Evolutionary conservation across 2,329 filamentous ascomycete species (phyloP), one percentile per base, ranked within the genome.

Genomic region (Orbilia ellipsospora): DNA sequence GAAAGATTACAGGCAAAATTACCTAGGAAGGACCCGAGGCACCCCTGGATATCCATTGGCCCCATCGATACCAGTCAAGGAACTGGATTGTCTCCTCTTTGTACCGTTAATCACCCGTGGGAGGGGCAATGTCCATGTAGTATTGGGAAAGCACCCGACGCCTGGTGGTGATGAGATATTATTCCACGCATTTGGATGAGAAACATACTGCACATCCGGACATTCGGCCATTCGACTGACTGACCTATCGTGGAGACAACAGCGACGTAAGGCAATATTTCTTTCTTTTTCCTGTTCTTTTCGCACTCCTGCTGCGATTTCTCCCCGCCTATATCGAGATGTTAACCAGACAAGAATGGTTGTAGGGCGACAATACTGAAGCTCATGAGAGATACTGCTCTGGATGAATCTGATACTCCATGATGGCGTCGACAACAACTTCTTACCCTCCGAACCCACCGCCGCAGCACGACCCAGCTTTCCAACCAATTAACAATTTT

Each of bases 121-220:
- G 70, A 74, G 70, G 70, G 70, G 70, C 70, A 74, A 67, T 74
- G 70, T 74, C 63, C 70, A 73, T 73, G 69, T 73, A 67, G 63
- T 54, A 62, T 62, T 67, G 45, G 70, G 57, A 74, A 74, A 68
- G 63, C 69, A 73, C 63, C 70, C 70, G 70, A 74, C 56, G 63
- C 63, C 70, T 74, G 57, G 67, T 74, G 69, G 69, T 73, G 70
- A 74, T 74, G 62, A 74, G 70, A 74, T 74, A 74, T 74, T 74
- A 74, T 63, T 74, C 70, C 63, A 67, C 63, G 57, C 70, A 74
- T 63, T 57, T 67, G 63, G 70, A 66, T 66, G 63, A 74, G 70
- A 67, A 67, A 62, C 59, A 64, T 59, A 61, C 28, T 57, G 67
- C 67, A 65, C 60, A 59, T 60, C 62, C 66, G 28, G 28, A 31